Evolutionary conservation across 2,329 filamentous ascomycete genomes (phyloP).

Genomic region (Dothideomycetes sp.): DNA sequence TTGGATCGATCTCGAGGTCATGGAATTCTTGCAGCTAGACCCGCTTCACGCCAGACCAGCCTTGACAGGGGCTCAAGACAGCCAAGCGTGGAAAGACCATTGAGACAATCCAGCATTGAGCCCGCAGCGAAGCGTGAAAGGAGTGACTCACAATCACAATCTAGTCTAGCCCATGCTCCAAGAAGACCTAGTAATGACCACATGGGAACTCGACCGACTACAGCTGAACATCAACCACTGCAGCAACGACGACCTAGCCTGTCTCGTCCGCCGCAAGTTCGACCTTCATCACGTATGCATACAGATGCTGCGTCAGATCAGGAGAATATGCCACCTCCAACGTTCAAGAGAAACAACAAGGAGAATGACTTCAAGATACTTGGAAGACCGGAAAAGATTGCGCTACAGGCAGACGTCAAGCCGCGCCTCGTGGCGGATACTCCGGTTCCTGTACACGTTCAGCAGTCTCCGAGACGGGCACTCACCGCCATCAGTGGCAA

Average conservation of each 20-base stretch:
- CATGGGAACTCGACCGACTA: constrained; percentile 12
- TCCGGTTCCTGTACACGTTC: constrained; percentile 20
- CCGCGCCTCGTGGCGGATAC: constrained; percentile 31
- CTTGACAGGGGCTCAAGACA: constrained; percentile 17
- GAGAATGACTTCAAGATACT: constrained; percentile 42
- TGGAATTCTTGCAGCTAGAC: constrained; percentile 16
- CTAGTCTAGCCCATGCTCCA: neutral
- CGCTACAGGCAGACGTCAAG: constrained; percentile 36
- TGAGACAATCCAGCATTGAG: constrained; percentile 16
- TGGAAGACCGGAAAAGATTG: constrained; percentile 45
- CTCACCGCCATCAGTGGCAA: constrained; percentile 48
- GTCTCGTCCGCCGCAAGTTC: constrained; percentile 32
- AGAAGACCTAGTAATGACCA: constrained; percentile 15
- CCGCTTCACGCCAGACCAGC: constrained; percentile 20
- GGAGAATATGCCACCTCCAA: constrained; percentile 69
- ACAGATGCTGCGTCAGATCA: constrained; percentile 62
- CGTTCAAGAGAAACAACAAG: constrained; percentile 52
- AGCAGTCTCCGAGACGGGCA: constrained; percentile 28
- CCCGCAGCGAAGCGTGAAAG: constrained; percentile 3
- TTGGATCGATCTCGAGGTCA: constrained; percentile 17
- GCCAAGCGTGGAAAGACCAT: constrained; percentile 18
- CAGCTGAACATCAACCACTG: constrained; percentile 18
- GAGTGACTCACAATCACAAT: constrained; percentile 1
- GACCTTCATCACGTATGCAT: constrained; percentile 39
- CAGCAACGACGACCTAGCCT: constrained; percentile 26